Conservation (phyloP, 2,329 filamentous ascomycete genomes). For the Madurella fahalii region DNA sequence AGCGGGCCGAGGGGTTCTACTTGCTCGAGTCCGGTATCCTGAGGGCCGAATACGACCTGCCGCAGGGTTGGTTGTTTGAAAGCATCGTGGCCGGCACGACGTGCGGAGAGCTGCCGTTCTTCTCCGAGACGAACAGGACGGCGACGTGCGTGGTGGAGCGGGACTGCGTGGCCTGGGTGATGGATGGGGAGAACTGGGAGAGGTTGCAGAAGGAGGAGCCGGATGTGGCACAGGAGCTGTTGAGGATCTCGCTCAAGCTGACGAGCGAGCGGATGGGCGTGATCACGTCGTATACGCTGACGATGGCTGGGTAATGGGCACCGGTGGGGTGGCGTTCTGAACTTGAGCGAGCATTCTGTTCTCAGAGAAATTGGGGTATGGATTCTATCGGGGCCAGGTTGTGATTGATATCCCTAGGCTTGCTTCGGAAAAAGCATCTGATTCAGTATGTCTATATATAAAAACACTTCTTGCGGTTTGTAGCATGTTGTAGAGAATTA, state of each 20-base stretch:
- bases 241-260: constrained; percentile 85
- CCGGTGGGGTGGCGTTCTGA: neutral
- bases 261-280: constrained; percentile 86
- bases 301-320: constrained; percentile 40
- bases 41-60: constrained; percentile 82
- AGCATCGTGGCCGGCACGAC: constrained; percentile 92
- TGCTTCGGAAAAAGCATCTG: too few species aligned
- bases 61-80: constrained; percentile 84
- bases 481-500: too few species aligned
- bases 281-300: constrained; percentile 55
- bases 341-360: too few species aligned
- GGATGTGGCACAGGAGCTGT: constrained; percentile 76
- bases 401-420: too few species aligned
- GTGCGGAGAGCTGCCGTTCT: constrained; percentile 94
- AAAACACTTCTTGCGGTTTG: too few species aligned
- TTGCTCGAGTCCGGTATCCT: constrained; percentile 85
- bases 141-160: constrained; percentile 81
- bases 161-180: constrained; percentile 76
- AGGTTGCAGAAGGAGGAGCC: constrained; percentile 67
- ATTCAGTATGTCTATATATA: too few species aligned
- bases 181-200: constrained; percentile 69
- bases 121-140: constrained; percentile 82
- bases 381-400: too few species aligned
- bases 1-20: constrained; percentile 79
- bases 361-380: too few species aligned